phyloP scores from a whole-genome alignment of 2,329 filamentous ascomycete species.

The Pseudogymnoascus sp. region DNA sequence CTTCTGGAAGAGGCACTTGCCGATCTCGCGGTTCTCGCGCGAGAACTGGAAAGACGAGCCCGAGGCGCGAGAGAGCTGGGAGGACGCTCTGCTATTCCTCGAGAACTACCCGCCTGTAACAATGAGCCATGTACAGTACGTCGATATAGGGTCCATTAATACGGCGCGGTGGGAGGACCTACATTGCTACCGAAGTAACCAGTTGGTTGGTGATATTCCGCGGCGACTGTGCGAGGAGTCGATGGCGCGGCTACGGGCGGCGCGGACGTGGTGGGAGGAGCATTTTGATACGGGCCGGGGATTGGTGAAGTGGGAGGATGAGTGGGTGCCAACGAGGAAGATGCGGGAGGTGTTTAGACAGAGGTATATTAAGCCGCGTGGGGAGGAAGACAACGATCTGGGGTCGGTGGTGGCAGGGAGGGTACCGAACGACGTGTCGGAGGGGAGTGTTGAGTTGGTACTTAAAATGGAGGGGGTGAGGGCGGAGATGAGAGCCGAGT shows the following conservation, averaged over 20 bases:
- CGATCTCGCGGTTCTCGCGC: background rate
- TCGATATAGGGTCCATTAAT: background rate
- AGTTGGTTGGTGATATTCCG: background rate
- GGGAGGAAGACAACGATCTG: background rate
- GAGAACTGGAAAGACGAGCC: background rate
- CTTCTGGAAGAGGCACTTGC: background rate
- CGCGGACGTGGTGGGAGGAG: background rate
- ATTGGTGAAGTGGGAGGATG: background rate
- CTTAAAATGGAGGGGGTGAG: constrained; percentile 41
- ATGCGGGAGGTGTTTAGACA: background rate
- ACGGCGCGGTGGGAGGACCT: background rate
- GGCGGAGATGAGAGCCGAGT: constrained; percentile 58
- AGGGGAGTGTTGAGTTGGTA: background rate
- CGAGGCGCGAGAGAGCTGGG: background rate
- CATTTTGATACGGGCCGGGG: background rate
- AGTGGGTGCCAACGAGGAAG: background rate
- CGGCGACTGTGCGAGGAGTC: background rate
- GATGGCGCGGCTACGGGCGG: background rate
- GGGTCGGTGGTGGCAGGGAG: background rate
- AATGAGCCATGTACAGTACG: background rate
- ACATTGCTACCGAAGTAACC: background rate
- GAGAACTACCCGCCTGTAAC: background rate
- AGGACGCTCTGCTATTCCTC: background rate
- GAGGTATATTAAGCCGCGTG: background rate
- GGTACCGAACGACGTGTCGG: background rate